Conservation (phyloP, 805 yeast species). For the Candida gorgasii region DNA sequence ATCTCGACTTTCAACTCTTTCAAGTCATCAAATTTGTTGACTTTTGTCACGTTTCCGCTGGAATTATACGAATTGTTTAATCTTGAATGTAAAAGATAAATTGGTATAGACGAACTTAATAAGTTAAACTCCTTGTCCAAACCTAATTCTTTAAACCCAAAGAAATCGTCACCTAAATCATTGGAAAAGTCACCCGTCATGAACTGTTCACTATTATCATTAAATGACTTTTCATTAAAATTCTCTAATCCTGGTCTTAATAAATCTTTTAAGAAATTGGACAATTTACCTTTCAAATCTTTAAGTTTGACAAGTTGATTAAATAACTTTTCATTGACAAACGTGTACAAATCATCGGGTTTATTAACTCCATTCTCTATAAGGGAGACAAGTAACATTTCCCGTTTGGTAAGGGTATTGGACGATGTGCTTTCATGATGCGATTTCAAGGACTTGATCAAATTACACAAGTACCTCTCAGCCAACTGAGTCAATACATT, state of each 20-base stretch:
- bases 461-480: constrained; percentile 71
- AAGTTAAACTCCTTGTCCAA: constrained; percentile 89
- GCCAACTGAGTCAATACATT: constrained; percentile 82
- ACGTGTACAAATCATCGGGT: constrained; percentile 73
- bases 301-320: constrained; percentile 68
- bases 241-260: constrained; percentile 80
- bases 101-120: constrained; percentile 81
- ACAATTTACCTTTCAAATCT: constrained; percentile 67
- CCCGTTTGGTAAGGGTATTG: constrained; percentile 40
- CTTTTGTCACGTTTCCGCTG: constrained; percentile 46
- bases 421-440: constrained; percentile 66
- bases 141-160: constrained; percentile 94
- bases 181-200: constrained; percentile 92
- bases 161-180: constrained; percentile 95
- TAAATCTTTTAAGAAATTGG: constrained; percentile 72
- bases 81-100: constrained; percentile 80
- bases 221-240: constrained; percentile 73
- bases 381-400: constrained; percentile 60
- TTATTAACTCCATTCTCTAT: constrained; percentile 85
- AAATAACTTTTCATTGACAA: constrained; percentile 68
- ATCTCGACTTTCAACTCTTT: constrained; percentile 54
- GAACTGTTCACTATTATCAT: constrained; percentile 91
- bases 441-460: constrained; percentile 67
- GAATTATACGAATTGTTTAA: constrained; percentile 57
- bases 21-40: constrained; percentile 64